Base-by-base conservation (phyloP, 2,329 filamentous ascomycete genomes). In the Lecanosticta acicola region DNA sequence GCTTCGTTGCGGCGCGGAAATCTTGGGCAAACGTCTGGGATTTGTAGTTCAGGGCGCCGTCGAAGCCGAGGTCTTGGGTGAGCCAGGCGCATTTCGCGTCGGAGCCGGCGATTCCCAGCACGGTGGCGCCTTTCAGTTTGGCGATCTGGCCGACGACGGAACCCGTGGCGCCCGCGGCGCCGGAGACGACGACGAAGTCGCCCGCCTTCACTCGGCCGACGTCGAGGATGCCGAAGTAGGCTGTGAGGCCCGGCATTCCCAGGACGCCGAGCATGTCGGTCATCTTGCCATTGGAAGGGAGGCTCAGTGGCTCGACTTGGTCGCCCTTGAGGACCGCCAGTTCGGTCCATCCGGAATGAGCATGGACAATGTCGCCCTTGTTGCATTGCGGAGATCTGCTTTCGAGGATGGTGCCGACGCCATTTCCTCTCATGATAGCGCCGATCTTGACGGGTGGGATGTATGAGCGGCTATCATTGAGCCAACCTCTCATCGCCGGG, bases 131-230 rank as follows among this genome's bases (percentile, higher is more conserved):
- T 65, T 81, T 80, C 43, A 87, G 45, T 71, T 87, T 88, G 14
- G 84, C 84, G 55, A 90, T 87, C 68, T 91, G 86, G 0, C 84
- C 85, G 0, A 80, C 85, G 1, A 90, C 78, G 59, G 78, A 84
- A 1, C 86, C 86, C 0, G 86, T 90, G 0, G 85, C 86, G 2
- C 86, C 86, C 0, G 86, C 86, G 1, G 86, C 86, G 4, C 84
- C 85, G 7, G 80, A 85, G 0, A 91, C 83, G 5, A 90, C 84
- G 1, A 91, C 85, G 3, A 84, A 81, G 53, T 90, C 84, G 3
- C 84, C 84, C 1, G 76, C 65, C 64, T 83, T 80, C 33, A 84
- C 78, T 45, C 83, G 70, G 2, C 79, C 85, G 37, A 90, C 77
- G 45, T 84, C 76, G 21, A 78, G 65, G 62, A 90, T 78, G 16